These are phyloP conservation scores for Globisporangium apiculatum DNA, from an alignment of 352 stramenopile species.

Conservation along the genomic window DNA sequence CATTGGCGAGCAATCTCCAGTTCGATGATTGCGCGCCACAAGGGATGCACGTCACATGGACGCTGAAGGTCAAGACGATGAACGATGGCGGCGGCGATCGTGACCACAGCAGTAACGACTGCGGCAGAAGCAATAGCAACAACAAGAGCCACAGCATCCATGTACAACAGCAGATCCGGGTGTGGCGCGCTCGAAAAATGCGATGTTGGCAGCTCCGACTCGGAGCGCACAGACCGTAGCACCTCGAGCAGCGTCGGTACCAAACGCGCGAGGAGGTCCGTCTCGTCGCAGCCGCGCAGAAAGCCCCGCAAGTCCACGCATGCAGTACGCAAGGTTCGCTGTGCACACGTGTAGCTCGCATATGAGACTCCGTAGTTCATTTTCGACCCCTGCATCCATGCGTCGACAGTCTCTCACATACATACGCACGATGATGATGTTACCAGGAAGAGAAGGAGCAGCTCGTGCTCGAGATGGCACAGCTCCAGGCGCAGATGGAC, in stretches of 20 bases:
- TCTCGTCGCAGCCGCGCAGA: not conserved
- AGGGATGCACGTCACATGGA: too few species aligned
- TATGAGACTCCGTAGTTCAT: not conserved
- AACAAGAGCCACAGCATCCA: not conserved
- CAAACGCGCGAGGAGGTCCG: not conserved
- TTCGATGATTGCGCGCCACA: not conserved
- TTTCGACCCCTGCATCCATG: not conserved
- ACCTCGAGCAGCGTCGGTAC: not conserved
- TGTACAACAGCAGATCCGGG: not conserved
- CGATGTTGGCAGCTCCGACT: not conserved
- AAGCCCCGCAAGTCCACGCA: slow-evolving; percentile 13
- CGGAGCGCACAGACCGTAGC: not conserved
- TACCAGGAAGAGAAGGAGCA: slow-evolving; percentile 32
- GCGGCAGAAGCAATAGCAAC: not conserved
- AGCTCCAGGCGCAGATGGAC: slow-evolving; percentile 25
- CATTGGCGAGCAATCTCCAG: not conserved
- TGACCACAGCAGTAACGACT: not conserved
- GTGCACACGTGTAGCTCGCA: not conserved
- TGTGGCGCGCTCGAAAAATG: not conserved
- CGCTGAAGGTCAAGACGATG: too few species aligned
- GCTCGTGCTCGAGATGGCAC: slow-evolving; percentile 22
- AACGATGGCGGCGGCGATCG: too few species aligned
- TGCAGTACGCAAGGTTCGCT: slow-evolving; percentile 11
- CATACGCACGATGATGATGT: not conserved
- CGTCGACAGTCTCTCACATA: too few species aligned